These are phyloP conservation scores for Cynanchum wilfordii DNA, from an alignment of 257 asterid species.

Conservation along the genomic window DNA sequence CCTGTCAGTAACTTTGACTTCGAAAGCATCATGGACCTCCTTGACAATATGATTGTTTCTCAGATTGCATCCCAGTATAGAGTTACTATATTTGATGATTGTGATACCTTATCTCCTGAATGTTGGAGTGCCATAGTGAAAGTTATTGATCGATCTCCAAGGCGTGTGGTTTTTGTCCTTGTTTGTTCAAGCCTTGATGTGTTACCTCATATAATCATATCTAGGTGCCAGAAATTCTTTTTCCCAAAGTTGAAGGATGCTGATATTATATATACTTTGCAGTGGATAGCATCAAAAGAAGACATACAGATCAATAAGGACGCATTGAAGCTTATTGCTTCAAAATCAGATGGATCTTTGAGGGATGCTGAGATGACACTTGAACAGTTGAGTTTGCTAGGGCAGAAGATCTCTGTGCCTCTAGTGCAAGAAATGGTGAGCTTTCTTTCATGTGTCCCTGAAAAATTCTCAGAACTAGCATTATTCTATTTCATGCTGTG, in stretches of 20 bases:
- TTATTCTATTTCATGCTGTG: slow-evolving; percentile 1
- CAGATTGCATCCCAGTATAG: slow-evolving; percentile 49
- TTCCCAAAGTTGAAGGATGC: slow-evolving; percentile 85
- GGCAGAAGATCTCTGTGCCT: slow-evolving; percentile 67
- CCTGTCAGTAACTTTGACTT: slow-evolving; percentile 61
- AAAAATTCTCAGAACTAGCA: background rate
- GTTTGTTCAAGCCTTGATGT: slow-evolving; percentile 75
- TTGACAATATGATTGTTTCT: slow-evolving; percentile 40
- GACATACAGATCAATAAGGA: slow-evolving; percentile 66
- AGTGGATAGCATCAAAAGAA: slow-evolving; percentile 74
- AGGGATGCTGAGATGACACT: slow-evolving; percentile 97
- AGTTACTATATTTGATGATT: slow-evolving; percentile 74
- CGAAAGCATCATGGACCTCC: slow-evolving; percentile 48
- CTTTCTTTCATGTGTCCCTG: background rate
- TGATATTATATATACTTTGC: slow-evolving; percentile 67
- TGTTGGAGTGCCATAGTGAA: slow-evolving; percentile 72
- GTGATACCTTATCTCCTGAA: slow-evolving; percentile 58
- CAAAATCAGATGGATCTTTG: slow-evolving; percentile 81
- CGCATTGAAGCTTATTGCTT: slow-evolving; percentile 83
- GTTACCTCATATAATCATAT: slow-evolving; percentile 72
- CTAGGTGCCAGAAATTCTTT: slow-evolving; percentile 87
- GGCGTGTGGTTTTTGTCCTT: slow-evolving; percentile 65
- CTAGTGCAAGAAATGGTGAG: slow-evolving; percentile 69
- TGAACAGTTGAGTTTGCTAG: slow-evolving; percentile 80
- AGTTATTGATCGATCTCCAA: slow-evolving; percentile 69